Evolutionary conservation across 2,329 filamentous ascomycete species (phyloP), one percentile per base, ranked within the genome.

Genomic region (Didymella pinodella): DNA sequence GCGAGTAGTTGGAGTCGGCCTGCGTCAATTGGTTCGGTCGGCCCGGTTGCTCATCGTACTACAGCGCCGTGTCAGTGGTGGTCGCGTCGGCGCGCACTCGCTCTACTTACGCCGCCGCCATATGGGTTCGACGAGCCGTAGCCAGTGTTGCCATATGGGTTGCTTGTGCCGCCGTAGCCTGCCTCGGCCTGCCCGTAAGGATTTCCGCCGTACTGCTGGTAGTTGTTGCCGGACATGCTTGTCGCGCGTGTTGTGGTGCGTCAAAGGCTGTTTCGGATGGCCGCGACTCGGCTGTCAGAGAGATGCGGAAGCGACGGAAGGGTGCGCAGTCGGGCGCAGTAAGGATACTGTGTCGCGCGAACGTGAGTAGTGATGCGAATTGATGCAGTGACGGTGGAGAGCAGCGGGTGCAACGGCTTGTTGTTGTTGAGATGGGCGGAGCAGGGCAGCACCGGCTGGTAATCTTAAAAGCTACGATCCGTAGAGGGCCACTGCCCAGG

Each of bases 161-260:
- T 78, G 28, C 69, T 66, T 31, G 62, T 56, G 28, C 63, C 63
- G 31, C 65, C 67, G 45, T 71, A 70, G 20, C 68, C 67, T 34
- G 61, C 67, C 54, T 75, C 80, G 78, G 77, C 63, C 55, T 69
- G 81, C 61, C 84, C 81, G 74, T 91, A 91, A 38, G 88, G 88
- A 72, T 90, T 89, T 63, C 80, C 79, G 63, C 79, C 75, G 65
- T 83, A 83, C 57, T 85, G 83, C 65, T 84, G 81, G 75, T 90
- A 88, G 59, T 73, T 73, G 52, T 65, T 70, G 65, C 69, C 51
- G 2, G 73, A 73, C 71, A 74, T 75, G 57, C 44, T 61, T 58
- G 53, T 29, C 54, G 56, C 47, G 55, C 54, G 56, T 56, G 38
- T 53, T 59, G 51, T 48, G 32, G 43, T 57, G 54, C 54, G 62